Evolutionary conservation across 495 filamentous ascomycete species (phyloP).

Genomic region (Sphaerosporella brunnea): DNA sequence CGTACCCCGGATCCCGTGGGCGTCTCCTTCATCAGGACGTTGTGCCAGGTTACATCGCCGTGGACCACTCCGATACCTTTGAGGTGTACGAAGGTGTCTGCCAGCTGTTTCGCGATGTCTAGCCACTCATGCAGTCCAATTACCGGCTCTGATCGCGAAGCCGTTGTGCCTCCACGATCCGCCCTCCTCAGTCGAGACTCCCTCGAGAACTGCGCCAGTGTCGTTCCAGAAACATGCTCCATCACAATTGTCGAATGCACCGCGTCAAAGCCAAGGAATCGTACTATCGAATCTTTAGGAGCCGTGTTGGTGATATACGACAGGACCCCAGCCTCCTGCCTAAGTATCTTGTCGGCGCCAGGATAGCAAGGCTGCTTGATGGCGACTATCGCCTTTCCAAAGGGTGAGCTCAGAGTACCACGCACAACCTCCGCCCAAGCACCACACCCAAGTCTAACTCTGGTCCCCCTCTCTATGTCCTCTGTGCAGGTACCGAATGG

Average conservation of each 20-base stretch:
- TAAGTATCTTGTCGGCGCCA: constrained; percentile 8
- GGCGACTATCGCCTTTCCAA: constrained; percentile 6
- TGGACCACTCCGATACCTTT: constrained; percentile 17
- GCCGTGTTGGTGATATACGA: constrained; percentile 10
- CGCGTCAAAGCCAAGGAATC: constrained; percentile 17
- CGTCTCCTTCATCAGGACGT: constrained; percentile 14
- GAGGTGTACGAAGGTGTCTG: constrained; percentile 10
- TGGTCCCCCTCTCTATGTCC: neutral
- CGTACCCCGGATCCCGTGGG: neutral
- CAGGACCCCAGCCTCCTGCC: constrained; percentile 15
- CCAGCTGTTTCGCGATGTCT: constrained; percentile 13
- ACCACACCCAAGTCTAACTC: constrained; percentile 12
- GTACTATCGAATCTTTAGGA: constrained; percentile 5
- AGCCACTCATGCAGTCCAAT: constrained; percentile 20
- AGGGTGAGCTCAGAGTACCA: neutral
- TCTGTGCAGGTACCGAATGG: neutral
- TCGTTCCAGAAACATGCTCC: constrained; percentile 8
- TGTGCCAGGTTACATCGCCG: constrained; percentile 23
- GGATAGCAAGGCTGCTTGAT: constrained; percentile 16
- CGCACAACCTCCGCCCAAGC: constrained; percentile 16
- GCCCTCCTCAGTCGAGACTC: neutral
- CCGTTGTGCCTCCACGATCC: neutral
- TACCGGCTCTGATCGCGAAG: constrained; percentile 5
- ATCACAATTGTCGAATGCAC: constrained; percentile 10
- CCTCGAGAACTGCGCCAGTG: constrained; percentile 7